phyloP scores from a whole-genome alignment of 768 basidiomycete genomes.

The Coprinopsis cinerea region DNA sequence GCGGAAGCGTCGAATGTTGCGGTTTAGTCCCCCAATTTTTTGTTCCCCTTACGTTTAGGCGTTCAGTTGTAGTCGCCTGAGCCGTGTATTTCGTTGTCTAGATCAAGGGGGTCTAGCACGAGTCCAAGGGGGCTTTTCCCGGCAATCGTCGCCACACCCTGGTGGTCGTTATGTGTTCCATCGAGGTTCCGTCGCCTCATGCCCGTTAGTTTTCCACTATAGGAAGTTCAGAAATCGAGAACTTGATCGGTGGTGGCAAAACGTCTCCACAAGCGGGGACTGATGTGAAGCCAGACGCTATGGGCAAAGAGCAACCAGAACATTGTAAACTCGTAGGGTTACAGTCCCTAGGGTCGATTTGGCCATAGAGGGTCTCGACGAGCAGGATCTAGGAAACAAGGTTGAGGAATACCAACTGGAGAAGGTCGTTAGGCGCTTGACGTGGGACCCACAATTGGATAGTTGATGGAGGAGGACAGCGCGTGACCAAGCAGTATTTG shows the following conservation, averaged over 20 bases:
- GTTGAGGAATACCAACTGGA: constrained; percentile 4
- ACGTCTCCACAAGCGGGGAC: background rate
- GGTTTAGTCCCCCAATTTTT: background rate
- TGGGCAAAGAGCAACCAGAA: background rate
- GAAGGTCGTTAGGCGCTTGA: background rate
- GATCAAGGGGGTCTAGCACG: background rate
- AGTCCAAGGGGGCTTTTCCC: background rate
- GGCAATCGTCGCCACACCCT: background rate
- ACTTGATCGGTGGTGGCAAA: background rate
- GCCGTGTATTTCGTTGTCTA: background rate
- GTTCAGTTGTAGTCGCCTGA: background rate
- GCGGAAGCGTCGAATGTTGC: background rate
- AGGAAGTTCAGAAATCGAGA: background rate
- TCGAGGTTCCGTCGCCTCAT: background rate
- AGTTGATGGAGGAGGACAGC: background rate
- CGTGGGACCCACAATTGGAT: background rate
- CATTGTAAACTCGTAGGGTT: background rate
- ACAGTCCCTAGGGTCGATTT: background rate
- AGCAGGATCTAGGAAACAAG: background rate
- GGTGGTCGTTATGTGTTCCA: background rate
- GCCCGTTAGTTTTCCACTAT: background rate
- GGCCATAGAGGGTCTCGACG: constrained; percentile 2
- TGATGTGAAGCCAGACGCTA: background rate
- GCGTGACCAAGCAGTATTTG: background rate
- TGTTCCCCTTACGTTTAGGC: background rate